A percentile compares a stretch with the other conserved stretches of the same genome.
phyloP scores from a whole-genome alignment of 2,329 filamentous ascomycete species.

The Cordyceps pruinosa region DNA sequence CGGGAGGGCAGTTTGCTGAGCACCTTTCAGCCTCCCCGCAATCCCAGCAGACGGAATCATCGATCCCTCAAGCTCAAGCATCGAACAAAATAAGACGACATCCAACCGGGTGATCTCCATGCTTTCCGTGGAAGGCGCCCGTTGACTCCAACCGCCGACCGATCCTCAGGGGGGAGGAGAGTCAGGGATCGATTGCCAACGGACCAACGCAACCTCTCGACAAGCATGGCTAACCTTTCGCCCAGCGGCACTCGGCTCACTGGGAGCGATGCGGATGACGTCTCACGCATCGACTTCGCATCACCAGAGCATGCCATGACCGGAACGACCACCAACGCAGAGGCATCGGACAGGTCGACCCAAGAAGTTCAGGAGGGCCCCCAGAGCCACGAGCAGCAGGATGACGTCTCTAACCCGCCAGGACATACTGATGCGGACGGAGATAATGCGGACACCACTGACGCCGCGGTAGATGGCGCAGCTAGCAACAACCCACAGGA shows the following conservation, averaged over 20 bases:
- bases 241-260: conserved; percentile 53
- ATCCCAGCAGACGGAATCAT: neutral
- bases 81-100: neutral
- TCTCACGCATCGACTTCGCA: conserved; percentile 33
- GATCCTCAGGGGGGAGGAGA: neutral
- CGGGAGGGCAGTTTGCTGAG: neutral
- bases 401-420: conserved; percentile 39
- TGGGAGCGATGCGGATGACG: conserved; percentile 38
- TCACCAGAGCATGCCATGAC: conserved; percentile 27
- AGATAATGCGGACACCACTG: conserved; percentile 17
- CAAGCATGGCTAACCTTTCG: conserved; percentile 41
- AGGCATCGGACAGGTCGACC: conserved; percentile 15
- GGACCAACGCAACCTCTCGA: neutral
- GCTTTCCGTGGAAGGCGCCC: neutral
- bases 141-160: conserved; percentile 1
- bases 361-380: conserved; percentile 31
- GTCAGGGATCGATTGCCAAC: neutral
- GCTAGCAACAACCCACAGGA: conserved; percentile 34
- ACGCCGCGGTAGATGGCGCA: conserved; percentile 35
- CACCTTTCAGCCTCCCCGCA: neutral
- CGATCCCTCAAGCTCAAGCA: neutral
- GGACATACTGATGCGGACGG: conserved; percentile 37
- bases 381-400: conserved; percentile 41
- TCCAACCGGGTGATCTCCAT: neutral
- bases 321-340: conserved; percentile 11